Conservation (phyloP, 257 asterid species). For the Salvia rosmarinus region DNA sequence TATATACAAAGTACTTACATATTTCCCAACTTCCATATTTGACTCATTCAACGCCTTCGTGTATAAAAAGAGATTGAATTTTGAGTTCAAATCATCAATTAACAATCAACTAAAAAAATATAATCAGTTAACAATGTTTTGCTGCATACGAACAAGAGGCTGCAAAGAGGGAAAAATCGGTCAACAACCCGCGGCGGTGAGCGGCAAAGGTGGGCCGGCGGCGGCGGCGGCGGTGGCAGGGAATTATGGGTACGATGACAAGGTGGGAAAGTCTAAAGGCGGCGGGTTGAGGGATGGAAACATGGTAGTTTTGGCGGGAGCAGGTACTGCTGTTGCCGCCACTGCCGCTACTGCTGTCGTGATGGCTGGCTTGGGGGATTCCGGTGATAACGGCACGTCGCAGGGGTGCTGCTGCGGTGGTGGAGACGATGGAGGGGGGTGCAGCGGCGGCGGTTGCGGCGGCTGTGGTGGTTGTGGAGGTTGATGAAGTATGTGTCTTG, state of each 20-base stretch:
- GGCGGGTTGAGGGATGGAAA: conserved; percentile 31
- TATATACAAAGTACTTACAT: not conserved
- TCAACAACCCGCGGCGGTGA: conserved; percentile 11
- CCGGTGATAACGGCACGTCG: not conserved
- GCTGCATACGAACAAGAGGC: conserved; percentile 42
- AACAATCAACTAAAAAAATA: too few species aligned
- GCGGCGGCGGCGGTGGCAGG: not conserved
- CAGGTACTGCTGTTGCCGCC: conserved; percentile 30
- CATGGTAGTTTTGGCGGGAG: conserved; percentile 37
- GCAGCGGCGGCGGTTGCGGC: conserved; percentile 23
- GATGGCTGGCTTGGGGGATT: conserved; percentile 7
- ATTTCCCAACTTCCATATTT: not conserved
- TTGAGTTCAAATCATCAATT: not conserved
- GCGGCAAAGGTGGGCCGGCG: conserved; percentile 3
- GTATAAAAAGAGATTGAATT: not conserved
- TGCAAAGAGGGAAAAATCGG: conserved; percentile 5
- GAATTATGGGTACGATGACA: conserved; percentile 2
- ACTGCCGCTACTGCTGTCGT: conserved; percentile 30
- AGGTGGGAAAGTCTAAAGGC: conserved; percentile 13
- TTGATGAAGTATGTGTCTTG: not conserved
- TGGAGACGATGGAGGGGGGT: not conserved
- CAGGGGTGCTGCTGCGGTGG: conserved; percentile 12
- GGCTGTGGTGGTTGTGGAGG: conserved; percentile 40
- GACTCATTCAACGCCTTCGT: conserved; percentile 8
- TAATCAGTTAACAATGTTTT: conserved; percentile 25